Percentiles rank a stretch among this genome's conserved stretches.
These are phyloP conservation scores for Fragilariopsis cylindrus DNA, from an alignment of 108 stramenopile species.

Conservation along the genomic window DNA sequence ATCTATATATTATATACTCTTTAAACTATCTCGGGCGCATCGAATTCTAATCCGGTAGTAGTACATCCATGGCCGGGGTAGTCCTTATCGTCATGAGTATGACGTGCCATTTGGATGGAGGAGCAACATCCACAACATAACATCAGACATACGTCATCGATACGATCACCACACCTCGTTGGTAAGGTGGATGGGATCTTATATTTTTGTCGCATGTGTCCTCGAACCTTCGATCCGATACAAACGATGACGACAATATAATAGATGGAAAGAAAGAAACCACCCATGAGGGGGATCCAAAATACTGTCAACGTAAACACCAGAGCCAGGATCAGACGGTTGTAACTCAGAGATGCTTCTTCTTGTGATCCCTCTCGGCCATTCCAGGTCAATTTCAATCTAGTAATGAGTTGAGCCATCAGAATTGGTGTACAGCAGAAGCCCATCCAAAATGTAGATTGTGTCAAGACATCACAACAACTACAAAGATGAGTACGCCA, in stretches of 20 bases:
- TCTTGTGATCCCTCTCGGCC: constrained; percentile 34
- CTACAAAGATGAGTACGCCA: constrained; percentile 47
- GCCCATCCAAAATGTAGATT: constrained; percentile 65
- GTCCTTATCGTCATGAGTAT: constrained; percentile 76
- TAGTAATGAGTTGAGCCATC: constrained; percentile 57
- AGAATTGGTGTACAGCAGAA: constrained; percentile 46
- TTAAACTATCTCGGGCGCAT: constrained; percentile 45
- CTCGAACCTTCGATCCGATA: constrained; percentile 41
- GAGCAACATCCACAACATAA: constrained; percentile 67
- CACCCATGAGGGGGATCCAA: constrained; percentile 37
- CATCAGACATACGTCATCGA: constrained; percentile 63
- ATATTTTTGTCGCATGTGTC: constrained; percentile 51
- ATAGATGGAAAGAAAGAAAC: constrained; percentile 25
- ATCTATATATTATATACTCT: background rate
- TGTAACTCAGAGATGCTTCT: constrained; percentile 54
- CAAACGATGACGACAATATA: constrained; percentile 31
- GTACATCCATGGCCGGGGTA: constrained; percentile 66
- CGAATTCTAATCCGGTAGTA: constrained; percentile 57
- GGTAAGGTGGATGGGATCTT: constrained; percentile 47
- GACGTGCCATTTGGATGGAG: constrained; percentile 69
- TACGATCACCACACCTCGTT: constrained; percentile 14
- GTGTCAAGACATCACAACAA: constrained; percentile 63
- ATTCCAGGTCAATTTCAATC: constrained; percentile 54
- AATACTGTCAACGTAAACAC: constrained; percentile 35
- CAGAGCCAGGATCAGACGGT: constrained; percentile 38